A percentile compares a stretch with the other conserved stretches of the same genome.
phyloP scores from a whole-genome alignment of 179 eudicot genomes.

The Spinacia oleracea region DNA sequence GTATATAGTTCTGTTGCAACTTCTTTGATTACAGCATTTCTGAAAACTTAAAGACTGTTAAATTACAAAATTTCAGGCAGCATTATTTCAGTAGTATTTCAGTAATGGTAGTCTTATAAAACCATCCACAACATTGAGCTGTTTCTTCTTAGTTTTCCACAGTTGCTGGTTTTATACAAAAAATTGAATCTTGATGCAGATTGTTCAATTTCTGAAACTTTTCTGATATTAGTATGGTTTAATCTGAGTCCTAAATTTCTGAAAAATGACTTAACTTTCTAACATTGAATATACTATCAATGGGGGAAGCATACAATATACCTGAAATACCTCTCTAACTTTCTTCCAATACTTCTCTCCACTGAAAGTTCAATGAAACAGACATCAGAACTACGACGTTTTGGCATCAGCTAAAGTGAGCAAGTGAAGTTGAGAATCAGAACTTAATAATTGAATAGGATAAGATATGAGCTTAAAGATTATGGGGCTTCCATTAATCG shows the following conservation, averaged over 20 bases:
- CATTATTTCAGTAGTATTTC: neutral
- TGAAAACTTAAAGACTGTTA: constrained; percentile 10
- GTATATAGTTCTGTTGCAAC: constrained; percentile 21
- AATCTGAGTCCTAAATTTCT: no score
- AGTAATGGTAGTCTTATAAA: neutral
- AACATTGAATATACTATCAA: neutral
- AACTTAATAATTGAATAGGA: neutral
- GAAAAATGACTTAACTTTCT: no score
- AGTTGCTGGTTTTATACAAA: neutral
- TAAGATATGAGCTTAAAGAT: neutral
- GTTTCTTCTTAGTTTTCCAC: neutral
- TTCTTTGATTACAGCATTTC: constrained; percentile 19
- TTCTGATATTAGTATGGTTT: no score
- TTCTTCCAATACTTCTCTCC: neutral
- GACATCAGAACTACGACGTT: neutral
- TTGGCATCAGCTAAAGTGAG: neutral
- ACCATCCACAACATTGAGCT: constrained; percentile 6
- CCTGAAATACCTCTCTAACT: no score
- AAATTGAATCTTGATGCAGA: no score
- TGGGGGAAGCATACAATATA: neutral
- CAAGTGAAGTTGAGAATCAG: neutral
- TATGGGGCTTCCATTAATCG: constrained; percentile 19
- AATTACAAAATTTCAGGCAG: neutral
- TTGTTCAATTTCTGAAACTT: no score
- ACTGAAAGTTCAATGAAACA: neutral